phyloP scores from a whole-genome alignment of 768 basidiomycete genomes.

The Mycena kentingensis region DNA sequence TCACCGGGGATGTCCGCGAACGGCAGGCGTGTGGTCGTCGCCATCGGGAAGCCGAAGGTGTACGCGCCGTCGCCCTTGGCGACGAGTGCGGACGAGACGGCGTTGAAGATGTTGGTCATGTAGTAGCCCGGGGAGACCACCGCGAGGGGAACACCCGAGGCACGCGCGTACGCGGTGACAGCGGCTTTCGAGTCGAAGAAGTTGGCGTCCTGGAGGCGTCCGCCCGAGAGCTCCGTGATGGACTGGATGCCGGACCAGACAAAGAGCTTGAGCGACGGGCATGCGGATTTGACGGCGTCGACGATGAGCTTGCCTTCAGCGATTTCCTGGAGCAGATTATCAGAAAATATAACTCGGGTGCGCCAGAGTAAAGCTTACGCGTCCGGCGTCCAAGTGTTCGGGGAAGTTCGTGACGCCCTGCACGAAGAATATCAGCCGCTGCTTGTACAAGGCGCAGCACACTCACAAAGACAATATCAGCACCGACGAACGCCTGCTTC shows the following conservation, averaged over 20 bases:
- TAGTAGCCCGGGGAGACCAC: constrained; percentile 14
- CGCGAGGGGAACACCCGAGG: constrained; percentile 8
- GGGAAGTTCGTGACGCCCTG: constrained; percentile 15
- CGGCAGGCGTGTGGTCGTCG: constrained; percentile 3
- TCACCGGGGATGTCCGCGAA: constrained; percentile 15
- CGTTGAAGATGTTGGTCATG: constrained; percentile 12
- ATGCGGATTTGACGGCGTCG: constrained; percentile 4
- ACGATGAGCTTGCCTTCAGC: constrained; percentile 15
- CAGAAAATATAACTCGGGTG: not conserved
- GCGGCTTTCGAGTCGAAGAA: constrained; percentile 15
- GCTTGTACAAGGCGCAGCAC: not conserved
- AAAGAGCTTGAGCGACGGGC: constrained; percentile 8
- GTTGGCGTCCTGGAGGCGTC: constrained; percentile 1
- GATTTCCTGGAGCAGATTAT: constrained; percentile 7
- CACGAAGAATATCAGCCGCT: not conserved
- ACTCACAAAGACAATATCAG: constrained; percentile 14
- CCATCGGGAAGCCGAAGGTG: constrained; percentile 11
- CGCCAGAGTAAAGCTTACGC: not conserved
- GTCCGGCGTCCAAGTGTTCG: constrained; percentile 15
- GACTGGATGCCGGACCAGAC: constrained; percentile 18
- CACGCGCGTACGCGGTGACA: constrained; percentile 13
- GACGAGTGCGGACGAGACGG: constrained; percentile 12
- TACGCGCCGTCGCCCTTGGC: constrained; percentile 14
- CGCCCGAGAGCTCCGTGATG: constrained; percentile 7
- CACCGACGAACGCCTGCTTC: constrained; percentile 10